Evolutionary conservation across 768 basidiomycete genomes (phyloP), one percentile per base, ranked within the genome.

Genomic region (Kwoniella shandongensis): DNA sequence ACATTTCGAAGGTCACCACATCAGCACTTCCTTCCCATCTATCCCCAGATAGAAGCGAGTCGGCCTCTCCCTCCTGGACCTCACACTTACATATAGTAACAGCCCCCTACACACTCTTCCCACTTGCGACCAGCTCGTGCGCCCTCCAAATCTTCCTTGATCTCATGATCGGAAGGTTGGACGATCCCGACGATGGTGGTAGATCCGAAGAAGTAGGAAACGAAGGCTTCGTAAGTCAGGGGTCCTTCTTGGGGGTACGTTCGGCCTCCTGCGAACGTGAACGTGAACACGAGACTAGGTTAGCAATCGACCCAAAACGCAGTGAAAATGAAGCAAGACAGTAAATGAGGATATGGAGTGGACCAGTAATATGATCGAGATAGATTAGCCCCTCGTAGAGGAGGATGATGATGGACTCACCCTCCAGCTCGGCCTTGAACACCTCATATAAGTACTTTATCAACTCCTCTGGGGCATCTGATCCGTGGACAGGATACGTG

Each of bases 231-330:
- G 22, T 80, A 79, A 5, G 77, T 73, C 54, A 81, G 74, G 17
- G 69, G 63, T 8, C 72, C 75, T 76, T 91, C 88, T 76, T 93
- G 91, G 0, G 91, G 91, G 75, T 93, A 94, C 7, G 91, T 90
- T 61, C 79, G 67, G 1, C 92, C 92, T 44, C 63, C 76, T 76
- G 45, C 13, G 32, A 32, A 32, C 32, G 13, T 32, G 32, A 32
- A 32, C n/a, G n/a, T n/a, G n/a, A n/a, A n/a, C n/a, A n/a, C n/a
- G n/a, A n/a, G n/a, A n/a, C 17, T 10, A 17, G 35, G 35, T 17
- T 36, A 8, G 35, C 35, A 8, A 36, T 8, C 35, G 35, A 36
- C 35, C 8, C 35, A 36, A 17, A 36, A 8, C 17, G 12, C 6
- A 1, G 13, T 29, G n/a, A 17, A 5, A 11, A 26, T 27, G 2